Conservation (phyloP, 192 early-diverging fungal genomes). For the Coemansia pectinata region DNA sequence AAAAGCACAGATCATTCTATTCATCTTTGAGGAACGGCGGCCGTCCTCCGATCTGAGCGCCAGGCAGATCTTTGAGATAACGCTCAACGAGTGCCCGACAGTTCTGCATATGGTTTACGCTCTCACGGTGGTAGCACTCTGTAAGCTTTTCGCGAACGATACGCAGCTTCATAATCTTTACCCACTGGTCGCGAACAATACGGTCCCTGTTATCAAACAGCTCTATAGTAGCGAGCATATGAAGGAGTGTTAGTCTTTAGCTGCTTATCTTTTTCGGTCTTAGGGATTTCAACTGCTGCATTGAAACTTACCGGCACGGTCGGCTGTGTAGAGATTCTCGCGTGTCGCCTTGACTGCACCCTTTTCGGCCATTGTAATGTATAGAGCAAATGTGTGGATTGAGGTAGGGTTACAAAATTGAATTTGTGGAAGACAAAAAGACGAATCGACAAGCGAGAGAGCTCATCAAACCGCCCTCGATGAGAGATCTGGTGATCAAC, state of each 20-base stretch:
- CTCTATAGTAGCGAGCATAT: constrained; percentile 21
- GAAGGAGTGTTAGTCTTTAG: background rate
- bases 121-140: constrained; percentile 91
- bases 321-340: constrained; percentile 54
- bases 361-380: constrained; percentile 17
- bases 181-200: constrained; percentile 84
- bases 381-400: background rate
- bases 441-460: background rate
- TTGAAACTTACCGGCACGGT: constrained; percentile 48
- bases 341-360: constrained; percentile 50
- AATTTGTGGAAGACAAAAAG: background rate
- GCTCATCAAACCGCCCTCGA: background rate
- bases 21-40: constrained; percentile 36
- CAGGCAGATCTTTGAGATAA: constrained; percentile 68
- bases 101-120: constrained; percentile 93
- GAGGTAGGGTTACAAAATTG: background rate
- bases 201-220: constrained; percentile 65
- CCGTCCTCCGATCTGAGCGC: constrained; percentile 44
- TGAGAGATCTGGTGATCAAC: background rate
- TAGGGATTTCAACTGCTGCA: background rate
- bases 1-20: background rate
- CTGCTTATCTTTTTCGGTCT: background rate
- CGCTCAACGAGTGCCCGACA: constrained; percentile 80
- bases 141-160: constrained; percentile 81
- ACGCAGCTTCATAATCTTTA: constrained; percentile 86